These are phyloP conservation scores for Neofusicoccum cordaticola DNA, from an alignment of 2,329 filamentous ascomycete species.

Conservation along the genomic window DNA sequence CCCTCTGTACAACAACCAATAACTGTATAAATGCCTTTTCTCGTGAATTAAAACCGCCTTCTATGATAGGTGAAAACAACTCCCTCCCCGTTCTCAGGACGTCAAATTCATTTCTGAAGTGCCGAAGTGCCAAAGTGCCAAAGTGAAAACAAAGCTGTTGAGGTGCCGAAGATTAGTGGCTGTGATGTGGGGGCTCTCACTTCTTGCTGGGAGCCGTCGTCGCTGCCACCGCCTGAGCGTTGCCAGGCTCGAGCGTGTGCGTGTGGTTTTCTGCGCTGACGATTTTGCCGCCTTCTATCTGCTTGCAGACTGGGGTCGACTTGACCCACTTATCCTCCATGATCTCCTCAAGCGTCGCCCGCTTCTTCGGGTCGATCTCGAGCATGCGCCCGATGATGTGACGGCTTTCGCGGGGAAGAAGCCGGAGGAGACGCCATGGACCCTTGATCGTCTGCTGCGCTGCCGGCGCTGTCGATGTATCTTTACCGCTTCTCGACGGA, in stretches of 20 bases:
- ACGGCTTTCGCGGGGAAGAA: constrained; percentile 84
- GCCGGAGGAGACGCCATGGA: constrained; percentile 82
- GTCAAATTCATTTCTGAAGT: constrained; percentile 1
- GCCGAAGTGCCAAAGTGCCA: neutral
- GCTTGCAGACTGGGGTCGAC: constrained; percentile 77
- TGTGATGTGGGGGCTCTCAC: neutral
- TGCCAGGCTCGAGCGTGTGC: constrained; percentile 74
- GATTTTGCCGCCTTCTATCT: constrained; percentile 69
- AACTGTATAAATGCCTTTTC: constrained; percentile 5
- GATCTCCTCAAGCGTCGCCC: constrained; percentile 83
- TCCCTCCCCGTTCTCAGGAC: neutral
- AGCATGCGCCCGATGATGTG: constrained; percentile 92
- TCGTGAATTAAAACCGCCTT: constrained; percentile 19
- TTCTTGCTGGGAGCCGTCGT: constrained; percentile 22
- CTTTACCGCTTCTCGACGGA: constrained; percentile 19
- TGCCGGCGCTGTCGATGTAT: constrained; percentile 55
- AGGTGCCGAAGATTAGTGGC: neutral
- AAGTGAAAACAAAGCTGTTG: neutral
- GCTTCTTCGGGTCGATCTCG: constrained; percentile 76
- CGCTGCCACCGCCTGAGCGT: constrained; percentile 39
- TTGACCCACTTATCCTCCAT: constrained; percentile 88
- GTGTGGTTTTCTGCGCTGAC: constrained; percentile 73
- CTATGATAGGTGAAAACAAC: neutral
- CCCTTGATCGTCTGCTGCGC: constrained; percentile 70
- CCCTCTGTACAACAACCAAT: constrained; percentile 6